Base-by-base conservation (phyloP, 345 rosid species). In the Linum usitatissimum region DNA sequence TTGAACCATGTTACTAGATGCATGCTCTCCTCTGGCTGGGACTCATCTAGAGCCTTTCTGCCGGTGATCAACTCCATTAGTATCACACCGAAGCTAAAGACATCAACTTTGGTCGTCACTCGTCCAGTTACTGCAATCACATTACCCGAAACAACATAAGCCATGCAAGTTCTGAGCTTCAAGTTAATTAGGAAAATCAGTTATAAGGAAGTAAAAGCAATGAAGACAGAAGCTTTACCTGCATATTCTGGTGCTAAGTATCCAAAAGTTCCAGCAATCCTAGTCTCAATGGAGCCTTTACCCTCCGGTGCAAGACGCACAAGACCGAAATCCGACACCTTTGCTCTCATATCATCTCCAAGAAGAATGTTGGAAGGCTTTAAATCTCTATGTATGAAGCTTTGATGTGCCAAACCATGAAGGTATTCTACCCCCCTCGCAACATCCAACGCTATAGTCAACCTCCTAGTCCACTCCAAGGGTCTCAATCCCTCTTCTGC, bases 21-120 rank as follows among this genome's bases (percentile, higher is more conserved):
- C 59, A 55, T 55, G 59, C 59, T 55, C 59, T 55, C 59, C 30
- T 55, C 59, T 19, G 59, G 59, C 59, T 55, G 59, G 59, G 13
- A 18, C 14, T 55, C 59, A 19, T 55, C 59, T 20, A 55, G 59
- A 6, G 59, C 59, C 30, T 55, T 55, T 9, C 59, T 55, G 2
- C 59, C 59, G 9, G 59, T 55, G 30, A 55, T 55, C 3, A 55
- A 10, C 30, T 55, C 59, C 59, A 55, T 55, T 28, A 55, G 8
- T 55, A 55, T 55, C 59, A 55, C 59, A 5, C 59, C 59, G 12
- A 20, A 55, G 30, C 59, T 55, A 14, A 55, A 55, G 30, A 55
- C 59, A 28, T 55, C 59, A 10, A 55, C 59, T 55, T 55, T 55
- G 30, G 59, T 55, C n/a, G 59, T 55, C 30, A 55, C 59, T 20